Base-by-base conservation (phyloP, 768 basidiomycete genomes). In the Mrakia hoshinonis region DNA sequence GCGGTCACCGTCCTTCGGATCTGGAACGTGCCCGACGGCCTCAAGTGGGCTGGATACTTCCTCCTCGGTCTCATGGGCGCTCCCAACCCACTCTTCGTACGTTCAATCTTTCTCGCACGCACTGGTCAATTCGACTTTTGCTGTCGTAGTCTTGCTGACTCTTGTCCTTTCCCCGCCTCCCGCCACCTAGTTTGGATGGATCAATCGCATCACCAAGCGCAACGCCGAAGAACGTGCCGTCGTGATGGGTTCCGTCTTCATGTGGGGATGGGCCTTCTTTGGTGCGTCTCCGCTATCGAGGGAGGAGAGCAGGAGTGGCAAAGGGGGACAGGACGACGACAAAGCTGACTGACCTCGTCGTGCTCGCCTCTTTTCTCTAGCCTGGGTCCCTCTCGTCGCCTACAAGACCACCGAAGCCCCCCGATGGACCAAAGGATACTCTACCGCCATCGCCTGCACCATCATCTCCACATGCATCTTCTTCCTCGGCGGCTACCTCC, bases 41-140 rank as follows among this genome's bases (percentile, higher is more conserved):
- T 69, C 61, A 69, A 62, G 18, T 48, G 52, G 52, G 68, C 68
- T 31, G 55, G 36, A 0, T 69, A 69, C 68, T 69, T 69, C 58
- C 31, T 61, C 10, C 61, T 69, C 22, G 68, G 68, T 46, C 29
- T 69, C 39, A 69, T 69, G 68, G 68, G 67, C n/a, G 58, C 58
- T 15, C 58, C 58, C 5, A 61, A 61, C 36, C 58, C 43, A 15
- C 58, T 61, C 58, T 61, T 36, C 36, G 49, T 51, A 51, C 49
- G 49, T 51, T n/a, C 22, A 43, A 43, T 7, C 43, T 43, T n/a
- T n/a, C n/a, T n/a, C n/a, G n/a, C n/a, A n/a, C n/a, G n/a, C n/a
- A n/a, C n/a, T n/a, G n/a, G n/a, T n/a, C n/a, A n/a, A n/a, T n/a
- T n/a, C n/a, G n/a, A n/a, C 43, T 43, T 43, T 43, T 43, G 7